A percentile compares a stretch with the other conserved stretches of the same genome.
Conservation (phyloP, 495 filamentous ascomycete species). For the Lasiosphaeria hispida region DNA sequence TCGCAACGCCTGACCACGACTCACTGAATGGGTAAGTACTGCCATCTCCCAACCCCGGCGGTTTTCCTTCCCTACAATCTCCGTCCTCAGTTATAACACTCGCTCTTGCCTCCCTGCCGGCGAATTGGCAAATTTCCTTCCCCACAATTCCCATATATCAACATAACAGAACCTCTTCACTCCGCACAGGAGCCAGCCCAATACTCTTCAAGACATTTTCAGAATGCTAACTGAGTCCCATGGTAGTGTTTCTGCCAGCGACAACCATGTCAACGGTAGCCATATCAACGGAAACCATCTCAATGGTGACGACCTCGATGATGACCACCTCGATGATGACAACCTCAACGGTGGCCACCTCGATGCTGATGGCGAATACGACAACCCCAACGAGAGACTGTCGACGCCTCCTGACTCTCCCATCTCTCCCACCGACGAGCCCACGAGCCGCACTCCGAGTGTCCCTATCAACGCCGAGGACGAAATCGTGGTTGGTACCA, state of each 20-base stretch:
- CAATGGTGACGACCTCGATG: background rate
- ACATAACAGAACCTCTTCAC: no score
- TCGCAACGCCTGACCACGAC: constrained; percentile 7
- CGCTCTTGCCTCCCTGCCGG: no score
- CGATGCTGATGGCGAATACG: constrained; percentile 20
- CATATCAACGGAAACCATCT: background rate
- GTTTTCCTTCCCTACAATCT: background rate
- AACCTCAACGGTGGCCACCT: constrained; percentile 1
- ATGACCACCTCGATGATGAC: background rate
- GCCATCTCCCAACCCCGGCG: background rate
- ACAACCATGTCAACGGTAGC: background rate
- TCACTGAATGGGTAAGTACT: constrained; percentile 10
- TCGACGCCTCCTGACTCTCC: constrained; percentile 32
- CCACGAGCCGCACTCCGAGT: constrained; percentile 30
- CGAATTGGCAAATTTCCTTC: no score
- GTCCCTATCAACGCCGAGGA: constrained; percentile 37
- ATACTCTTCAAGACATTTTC: no score
- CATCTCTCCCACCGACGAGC: constrained; percentile 15
- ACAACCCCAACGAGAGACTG: constrained; percentile 29
- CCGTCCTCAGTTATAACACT: no score
- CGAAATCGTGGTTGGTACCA: constrained; percentile 47
- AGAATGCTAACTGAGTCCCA: no score
- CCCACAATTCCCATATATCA: no score
- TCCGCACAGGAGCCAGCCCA: no score
- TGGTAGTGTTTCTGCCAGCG: no score